Conservation (phyloP, 176 grass and related monocot species). For the Phoenix dactylifera region DNA sequence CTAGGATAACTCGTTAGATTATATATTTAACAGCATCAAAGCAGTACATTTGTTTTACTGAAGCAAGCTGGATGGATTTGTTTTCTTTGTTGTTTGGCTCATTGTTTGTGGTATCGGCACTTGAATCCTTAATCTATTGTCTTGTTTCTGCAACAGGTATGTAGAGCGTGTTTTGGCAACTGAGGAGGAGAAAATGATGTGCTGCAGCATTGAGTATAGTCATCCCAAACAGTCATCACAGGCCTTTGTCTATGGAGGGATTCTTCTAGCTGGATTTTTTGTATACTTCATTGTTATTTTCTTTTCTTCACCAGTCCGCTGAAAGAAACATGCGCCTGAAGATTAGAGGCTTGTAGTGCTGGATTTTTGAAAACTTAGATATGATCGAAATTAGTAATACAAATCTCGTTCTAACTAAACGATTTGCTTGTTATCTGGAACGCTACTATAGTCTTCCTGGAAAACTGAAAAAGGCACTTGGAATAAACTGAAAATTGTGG, state of each 20-base stretch:
- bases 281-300: slow-evolving; percentile 98
- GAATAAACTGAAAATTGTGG: too few relatives aligned
- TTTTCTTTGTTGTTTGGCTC: neutral
- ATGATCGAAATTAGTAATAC: too few relatives aligned
- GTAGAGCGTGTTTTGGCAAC: slow-evolving; percentile 53
- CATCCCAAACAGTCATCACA: slow-evolving; percentile 69
- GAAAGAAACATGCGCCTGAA: neutral
- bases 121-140: neutral
- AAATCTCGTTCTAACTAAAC: too few relatives aligned
- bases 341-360: neutral
- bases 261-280: slow-evolving; percentile 86
- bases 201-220: slow-evolving; percentile 79
- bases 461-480: too few relatives aligned
- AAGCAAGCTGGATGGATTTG: too few relatives aligned
- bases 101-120: neutral
- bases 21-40: too few relatives aligned
- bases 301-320: slow-evolving; percentile 92
- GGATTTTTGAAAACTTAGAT: neutral
- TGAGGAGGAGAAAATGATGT: slow-evolving; percentile 86
- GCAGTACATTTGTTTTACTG: too few relatives aligned
- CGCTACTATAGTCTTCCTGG: too few relatives aligned
- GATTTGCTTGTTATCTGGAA: too few relatives aligned
- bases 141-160: slow-evolving; percentile 35
- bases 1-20: too few relatives aligned
- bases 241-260: slow-evolving; percentile 91